Conservation (phyloP, 2,329 filamentous ascomycete genomes). For the Colletotrichum sp. region DNA sequence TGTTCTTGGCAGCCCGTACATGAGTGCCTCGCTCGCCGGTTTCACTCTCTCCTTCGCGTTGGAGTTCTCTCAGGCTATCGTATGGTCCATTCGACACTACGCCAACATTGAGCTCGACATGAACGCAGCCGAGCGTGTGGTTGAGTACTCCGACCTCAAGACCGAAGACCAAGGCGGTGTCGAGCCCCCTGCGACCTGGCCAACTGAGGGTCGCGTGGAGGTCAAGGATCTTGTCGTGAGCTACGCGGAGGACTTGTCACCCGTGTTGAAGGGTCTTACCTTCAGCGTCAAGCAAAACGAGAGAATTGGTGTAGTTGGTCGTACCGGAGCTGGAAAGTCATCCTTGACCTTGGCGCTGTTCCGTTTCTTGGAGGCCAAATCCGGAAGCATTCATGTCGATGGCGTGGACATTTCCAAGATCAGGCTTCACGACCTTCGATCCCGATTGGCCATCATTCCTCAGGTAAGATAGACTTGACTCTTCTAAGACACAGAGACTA, state of each 20-base stretch:
- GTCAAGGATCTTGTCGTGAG: conserved; percentile 74
- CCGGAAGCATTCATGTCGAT: conserved; percentile 73
- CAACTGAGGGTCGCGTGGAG: conserved; percentile 73
- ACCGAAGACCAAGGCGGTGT: conserved; percentile 70
- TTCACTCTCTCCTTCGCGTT: conserved; percentile 79
- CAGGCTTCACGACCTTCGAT: conserved; percentile 71
- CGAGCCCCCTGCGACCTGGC: conserved; percentile 75
- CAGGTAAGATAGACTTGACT: conserved; percentile 40
- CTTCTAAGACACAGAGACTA: not conserved
- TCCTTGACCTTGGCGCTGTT: conserved; percentile 78
- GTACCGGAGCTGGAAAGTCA: conserved; percentile 81
- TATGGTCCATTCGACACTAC: conserved; percentile 72
- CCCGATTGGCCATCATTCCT: conserved; percentile 80
- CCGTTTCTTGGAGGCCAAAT: conserved; percentile 74
- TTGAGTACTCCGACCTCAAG: conserved; percentile 74
- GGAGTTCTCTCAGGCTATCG: conserved; percentile 68
- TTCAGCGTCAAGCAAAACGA: conserved; percentile 72
- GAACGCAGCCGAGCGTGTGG: conserved; percentile 78
- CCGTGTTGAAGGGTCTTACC: conserved; percentile 72
- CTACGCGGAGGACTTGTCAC: conserved; percentile 74
- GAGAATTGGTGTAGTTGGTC: conserved; percentile 77
- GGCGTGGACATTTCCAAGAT: conserved; percentile 77
- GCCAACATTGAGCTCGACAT: conserved; percentile 77
- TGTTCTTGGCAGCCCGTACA: conserved; percentile 64
- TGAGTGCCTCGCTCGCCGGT: conserved; percentile 74